phyloP scores from a whole-genome alignment of 2,329 filamentous ascomycete genomes.

The Helotiales sp. region DNA sequence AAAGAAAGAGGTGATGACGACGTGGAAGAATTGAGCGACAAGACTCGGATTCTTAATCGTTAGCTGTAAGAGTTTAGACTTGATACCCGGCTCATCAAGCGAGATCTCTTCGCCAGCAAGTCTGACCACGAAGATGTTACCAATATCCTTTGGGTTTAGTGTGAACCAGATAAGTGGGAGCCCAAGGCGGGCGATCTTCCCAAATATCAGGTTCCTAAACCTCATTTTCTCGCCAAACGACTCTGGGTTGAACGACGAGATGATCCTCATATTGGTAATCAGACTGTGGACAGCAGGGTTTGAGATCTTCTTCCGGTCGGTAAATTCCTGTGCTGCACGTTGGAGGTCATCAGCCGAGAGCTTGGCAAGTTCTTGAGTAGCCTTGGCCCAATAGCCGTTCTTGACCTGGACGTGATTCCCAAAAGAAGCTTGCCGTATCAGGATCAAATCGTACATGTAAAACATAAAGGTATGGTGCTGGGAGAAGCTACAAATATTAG shows the following conservation, averaged over 20 bases:
- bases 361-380: neutral
- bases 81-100: neutral
- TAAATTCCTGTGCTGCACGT: conserved; percentile 18
- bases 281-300: conserved; percentile 25
- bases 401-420: conserved; percentile 11
- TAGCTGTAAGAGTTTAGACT: neutral
- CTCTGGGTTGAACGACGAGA: conserved; percentile 25
- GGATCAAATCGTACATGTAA: conserved; percentile 25
- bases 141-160: conserved; percentile 22
- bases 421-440: conserved; percentile 22
- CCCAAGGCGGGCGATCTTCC: conserved; percentile 18
- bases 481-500: conserved; percentile 21
- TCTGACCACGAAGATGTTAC: neutral
- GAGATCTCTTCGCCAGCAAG: neutral
- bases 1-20: neutral
- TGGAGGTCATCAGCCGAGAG: neutral
- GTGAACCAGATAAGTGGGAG: conserved; percentile 23
- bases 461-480: conserved; percentile 24
- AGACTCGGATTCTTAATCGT: neutral
- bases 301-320: conserved; percentile 20
- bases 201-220: conserved; percentile 20
- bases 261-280: conserved; percentile 28
- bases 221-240: conserved; percentile 24
- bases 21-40: neutral
- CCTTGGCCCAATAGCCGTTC: neutral